A percentile compares a stretch with the other conserved stretches of the same genome.
Conservation (phyloP, 306 rosid species). For the Prunus fruticosa region DNA sequence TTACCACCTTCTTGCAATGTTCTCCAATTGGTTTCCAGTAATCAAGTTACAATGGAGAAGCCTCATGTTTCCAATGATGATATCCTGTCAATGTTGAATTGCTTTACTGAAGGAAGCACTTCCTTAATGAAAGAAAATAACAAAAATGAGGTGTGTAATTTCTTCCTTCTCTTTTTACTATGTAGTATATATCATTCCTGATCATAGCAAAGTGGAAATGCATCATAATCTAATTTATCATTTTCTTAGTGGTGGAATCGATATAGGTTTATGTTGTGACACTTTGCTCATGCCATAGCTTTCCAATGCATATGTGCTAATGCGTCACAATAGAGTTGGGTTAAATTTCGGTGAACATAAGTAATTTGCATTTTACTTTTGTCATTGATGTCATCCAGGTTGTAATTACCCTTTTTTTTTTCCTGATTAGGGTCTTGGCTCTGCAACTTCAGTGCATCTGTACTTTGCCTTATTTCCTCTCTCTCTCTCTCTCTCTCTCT, state of each 20-base stretch:
- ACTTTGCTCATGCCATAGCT: not conserved
- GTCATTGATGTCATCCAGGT: not conserved
- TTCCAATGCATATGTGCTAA: not conserved
- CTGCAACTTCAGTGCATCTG: no score
- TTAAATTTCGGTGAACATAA: no score
- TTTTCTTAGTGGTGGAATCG: not conserved
- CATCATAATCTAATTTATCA: not conserved
- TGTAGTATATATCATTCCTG: not conserved
- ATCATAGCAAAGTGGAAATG: not conserved
- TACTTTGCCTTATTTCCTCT: no score
- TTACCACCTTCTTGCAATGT: slow-evolving; percentile 18
- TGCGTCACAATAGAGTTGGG: not conserved
- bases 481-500: no score
- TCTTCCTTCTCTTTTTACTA: not conserved
- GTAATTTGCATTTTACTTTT: not conserved
- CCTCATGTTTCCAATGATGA: slow-evolving; percentile 13
- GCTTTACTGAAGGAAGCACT: slow-evolving; percentile 16
- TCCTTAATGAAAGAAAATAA: slow-evolving; percentile 7
- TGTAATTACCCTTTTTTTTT: not conserved
- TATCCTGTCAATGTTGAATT: slow-evolving; percentile 10
- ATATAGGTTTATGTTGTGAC: not conserved
- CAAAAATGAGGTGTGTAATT: slow-evolving; percentile 36
- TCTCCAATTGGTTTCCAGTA: slow-evolving; percentile 16
- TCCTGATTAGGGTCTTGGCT: no score
- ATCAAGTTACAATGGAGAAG: slow-evolving; percentile 5